phyloP scores from a whole-genome alignment of 768 basidiomycete species.

The Lentinula sp. region DNA sequence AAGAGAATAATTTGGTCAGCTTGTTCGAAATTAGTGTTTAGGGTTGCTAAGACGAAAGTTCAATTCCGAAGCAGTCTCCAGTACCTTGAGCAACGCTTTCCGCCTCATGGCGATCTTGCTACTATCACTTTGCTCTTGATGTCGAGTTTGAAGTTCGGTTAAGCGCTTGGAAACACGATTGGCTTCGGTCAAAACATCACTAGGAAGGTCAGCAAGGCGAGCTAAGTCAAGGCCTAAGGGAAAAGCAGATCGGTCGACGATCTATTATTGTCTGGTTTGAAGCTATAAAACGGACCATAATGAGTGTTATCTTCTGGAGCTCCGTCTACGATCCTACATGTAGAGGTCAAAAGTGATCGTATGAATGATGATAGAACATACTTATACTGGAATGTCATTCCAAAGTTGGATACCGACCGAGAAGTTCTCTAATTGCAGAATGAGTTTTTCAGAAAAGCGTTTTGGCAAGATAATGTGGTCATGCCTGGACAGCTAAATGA shows the following conservation, averaged over 20 bases:
- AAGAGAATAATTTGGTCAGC: neutral
- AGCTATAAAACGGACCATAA: slow-evolving; percentile 48
- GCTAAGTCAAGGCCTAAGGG: slow-evolving; percentile 80
- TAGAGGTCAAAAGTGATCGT: neutral
- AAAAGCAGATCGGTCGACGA: neutral
- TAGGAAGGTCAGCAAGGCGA: slow-evolving; percentile 78
- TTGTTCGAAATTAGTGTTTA: too few relatives aligned
- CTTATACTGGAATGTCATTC: slow-evolving; percentile 78
- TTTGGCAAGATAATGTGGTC: neutral
- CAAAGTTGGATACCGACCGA: slow-evolving; percentile 50
- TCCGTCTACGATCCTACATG: slow-evolving; percentile 67
- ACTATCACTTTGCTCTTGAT: slow-evolving; percentile 58
- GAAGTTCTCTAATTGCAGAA: slow-evolving; percentile 41
- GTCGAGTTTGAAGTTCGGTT: slow-evolving; percentile 45
- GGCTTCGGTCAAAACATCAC: slow-evolving; percentile 59
- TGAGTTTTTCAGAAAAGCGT: neutral
- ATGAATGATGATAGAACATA: slow-evolving; percentile 16
- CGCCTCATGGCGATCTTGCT: slow-evolving; percentile 54
- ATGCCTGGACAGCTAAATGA: slow-evolving; percentile 71
- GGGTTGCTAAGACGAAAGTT: too few relatives aligned
- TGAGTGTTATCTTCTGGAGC: slow-evolving; percentile 54
- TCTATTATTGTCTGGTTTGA: neutral
- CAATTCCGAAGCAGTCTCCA: neutral
- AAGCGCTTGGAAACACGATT: slow-evolving; percentile 56
- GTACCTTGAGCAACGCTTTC: slow-evolving; percentile 64